Evolutionary conservation across 805 yeast species (phyloP), one percentile per base, ranked within the genome.

Genomic region (Candida mattraensis): DNA sequence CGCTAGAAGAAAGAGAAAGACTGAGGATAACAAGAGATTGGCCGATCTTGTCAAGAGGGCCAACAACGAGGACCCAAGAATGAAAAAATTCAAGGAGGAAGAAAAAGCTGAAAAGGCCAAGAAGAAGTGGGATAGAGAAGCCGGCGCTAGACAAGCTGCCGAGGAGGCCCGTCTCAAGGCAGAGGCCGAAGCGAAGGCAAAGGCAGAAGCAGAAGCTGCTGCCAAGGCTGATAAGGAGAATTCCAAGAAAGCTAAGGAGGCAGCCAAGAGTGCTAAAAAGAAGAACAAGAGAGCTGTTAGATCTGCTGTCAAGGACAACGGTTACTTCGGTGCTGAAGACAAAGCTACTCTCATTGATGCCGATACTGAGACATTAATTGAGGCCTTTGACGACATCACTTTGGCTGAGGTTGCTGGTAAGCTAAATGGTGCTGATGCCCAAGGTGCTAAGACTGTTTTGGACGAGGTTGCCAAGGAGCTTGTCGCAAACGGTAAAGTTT

Each of bases 181-280:
- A 60, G 96, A 85, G 53, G 95, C 84, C 35, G 98, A 85, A 55
- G 96, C 87, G 57, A 79, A 70, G 48, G 86, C 83, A 50, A 79
- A 79, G 53, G 80, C 77, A 48, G 80, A 78, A 58, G 93, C 83
- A 44, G 94, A 80, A 33, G 89, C 76, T 40, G 83, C 77, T 44
- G 79, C 76, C 18, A 78, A 80, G 44, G 62, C 69, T 34, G 72
- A 77, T 18, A 78, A 78, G 60, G 76, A 70, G 39, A 76, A 74
- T 45, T 73, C 83, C 57, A 87, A 81, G 64, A 79, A 81, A 63
- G 82, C 87, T 54, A 91, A 91, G 76, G 95, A 91, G 74, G 83
- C 91, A 52, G 95, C 95, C 62, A 96, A 93, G 76, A 87, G 85
- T 52, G 96, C 96, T 35, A 89, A 87, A 76, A 93, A 93, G 95